Base-by-base conservation (phyloP, 78 protist species). In the Blattamonas nauphoetae region DNA sequence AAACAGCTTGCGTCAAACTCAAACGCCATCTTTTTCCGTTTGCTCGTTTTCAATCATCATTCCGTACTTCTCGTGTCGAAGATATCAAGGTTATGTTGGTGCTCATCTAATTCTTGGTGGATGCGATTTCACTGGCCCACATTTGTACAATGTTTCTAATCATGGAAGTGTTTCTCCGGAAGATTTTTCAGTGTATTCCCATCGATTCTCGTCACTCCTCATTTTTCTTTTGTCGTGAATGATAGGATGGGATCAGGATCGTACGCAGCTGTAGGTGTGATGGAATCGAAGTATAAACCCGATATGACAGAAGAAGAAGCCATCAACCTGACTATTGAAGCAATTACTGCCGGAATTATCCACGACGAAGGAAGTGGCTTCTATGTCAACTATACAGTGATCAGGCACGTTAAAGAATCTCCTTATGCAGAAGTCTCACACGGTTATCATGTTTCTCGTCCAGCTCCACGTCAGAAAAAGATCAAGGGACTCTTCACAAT, bases 171-270 rank as follows among this genome's bases (percentile, higher is more conserved):
- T 55, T 55, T 11, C 11, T 55, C 11, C 11, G 21, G 71, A 29
- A 29, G 21, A 55, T 55, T 55, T 55, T 21, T 11, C 71, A 29
- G 71, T 55, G 71, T 55, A 29, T 55, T n/a, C n/a, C n/a, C n/a
- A n/a, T n/a, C n/a, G n/a, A n/a, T n/a, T n/a, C n/a, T n/a, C n/a
- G n/a, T n/a, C n/a, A n/a, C n/a, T n/a, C n/a, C n/a, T n/a, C n/a
- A n/a, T n/a, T n/a, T n/a, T n/a, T n/a, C n/a, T n/a, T n/a, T n/a
- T n/a, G n/a, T n/a, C n/a, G n/a, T n/a, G n/a, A n/a, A n/a, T n/a
- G n/a, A n/a, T n/a, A 80, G 82, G 6, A 11, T 32, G 84, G 84
- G 84, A 36, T 84, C 86, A 4, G 86, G 86, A 5, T 84, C 86
- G 33, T 32, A 36, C 29, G 86, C 86, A 36, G 86, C 86, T 5